These are phyloP conservation scores for Nemania diffusa DNA, from an alignment of 2,329 filamentous ascomycete species.

Conservation along the genomic window DNA sequence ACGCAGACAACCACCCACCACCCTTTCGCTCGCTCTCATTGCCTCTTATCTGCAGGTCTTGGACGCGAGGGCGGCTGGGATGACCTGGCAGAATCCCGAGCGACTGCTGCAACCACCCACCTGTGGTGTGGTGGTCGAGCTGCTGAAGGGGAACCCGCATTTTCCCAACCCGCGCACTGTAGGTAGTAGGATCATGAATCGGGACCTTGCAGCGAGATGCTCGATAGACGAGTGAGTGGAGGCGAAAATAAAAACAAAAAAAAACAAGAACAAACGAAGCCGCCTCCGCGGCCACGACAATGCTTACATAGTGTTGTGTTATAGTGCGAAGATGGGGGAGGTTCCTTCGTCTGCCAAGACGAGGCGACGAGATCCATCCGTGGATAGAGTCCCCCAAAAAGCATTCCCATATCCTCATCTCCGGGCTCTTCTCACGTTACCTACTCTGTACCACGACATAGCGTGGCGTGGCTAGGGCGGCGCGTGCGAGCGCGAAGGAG, in stretches of 20 bases:
- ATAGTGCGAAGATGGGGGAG: neutral
- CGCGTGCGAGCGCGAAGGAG: neutral
- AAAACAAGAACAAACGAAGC: neutral
- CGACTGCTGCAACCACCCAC: constrained; percentile 31
- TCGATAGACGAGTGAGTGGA: constrained; percentile 30
- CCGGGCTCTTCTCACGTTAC: constrained; percentile 19
- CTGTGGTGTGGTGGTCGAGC: neutral
- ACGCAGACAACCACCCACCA: constrained; percentile 4
- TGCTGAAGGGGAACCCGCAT: neutral
- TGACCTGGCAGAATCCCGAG: constrained; percentile 30
- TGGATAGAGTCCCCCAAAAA: neutral
- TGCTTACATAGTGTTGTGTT: neutral
- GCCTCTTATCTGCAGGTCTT: constrained; percentile 27
- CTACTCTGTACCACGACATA: constrained; percentile 25
- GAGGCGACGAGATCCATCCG: neutral
- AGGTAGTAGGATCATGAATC: constrained; percentile 21
- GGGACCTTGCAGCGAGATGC: constrained; percentile 33
- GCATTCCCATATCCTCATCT: constrained; percentile 16
- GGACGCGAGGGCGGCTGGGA: constrained; percentile 22
- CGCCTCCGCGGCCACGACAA: neutral
- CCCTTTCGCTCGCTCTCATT: neutral
- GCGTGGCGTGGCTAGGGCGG: constrained; percentile 15
- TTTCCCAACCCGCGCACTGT: constrained; percentile 22
- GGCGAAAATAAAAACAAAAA: too few species aligned
- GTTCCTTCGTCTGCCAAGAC: neutral